Base-by-base conservation (phyloP, 2,329 filamentous ascomycete species). In the Neurospora sp. region DNA sequence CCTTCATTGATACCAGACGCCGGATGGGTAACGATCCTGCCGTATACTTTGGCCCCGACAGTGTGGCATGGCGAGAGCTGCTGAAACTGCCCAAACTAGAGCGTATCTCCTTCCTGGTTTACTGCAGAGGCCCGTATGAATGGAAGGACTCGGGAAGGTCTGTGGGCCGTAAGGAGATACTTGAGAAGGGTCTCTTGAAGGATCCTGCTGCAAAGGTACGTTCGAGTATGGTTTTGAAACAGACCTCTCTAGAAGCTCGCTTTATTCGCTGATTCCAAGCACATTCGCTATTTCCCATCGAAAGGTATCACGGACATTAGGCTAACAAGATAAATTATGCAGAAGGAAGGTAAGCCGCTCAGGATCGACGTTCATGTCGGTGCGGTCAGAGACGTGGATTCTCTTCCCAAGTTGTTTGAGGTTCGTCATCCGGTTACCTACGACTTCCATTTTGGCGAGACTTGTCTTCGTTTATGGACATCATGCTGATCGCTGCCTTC, bases 281-380 rank as follows among this genome's bases (percentile, higher is more conserved):
- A 12, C 5, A 23, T 23, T 52, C 6, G 1, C 17, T 40, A 3
- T 3, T 40, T 40, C 6, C 39, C 1, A 1, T n/a, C n/a, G 8
- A 5, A 1, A 43, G 0, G 3, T 0, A 10, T 19, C 4, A 43
- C 1, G 41, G 8, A 10, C 0, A 3, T 8, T 43, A 8, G n/a
- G 3, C 43, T 52, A 23, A 52, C 43, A 23, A 2, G 10, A 4
- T 28, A 1, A 6, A 15, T 6, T 4, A 43, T 2, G 1, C 10
- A 52, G 19, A 52, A 52, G n/a, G 8, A 23, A 23, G 4, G 5
- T 0, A 52, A 52, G 8, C 19, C 19, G 1, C 4, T 1, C 19
- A 52, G 43, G 0, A 23, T 52, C 2, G 43, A 52, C 2, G 2
- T 28, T 12, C 4, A 23, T 23, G 4, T 28, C 2, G 5, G 43